These are phyloP conservation scores for Pisolithus tinctorius DNA, from an alignment of 768 basidiomycete species.

Conservation along the genomic window DNA sequence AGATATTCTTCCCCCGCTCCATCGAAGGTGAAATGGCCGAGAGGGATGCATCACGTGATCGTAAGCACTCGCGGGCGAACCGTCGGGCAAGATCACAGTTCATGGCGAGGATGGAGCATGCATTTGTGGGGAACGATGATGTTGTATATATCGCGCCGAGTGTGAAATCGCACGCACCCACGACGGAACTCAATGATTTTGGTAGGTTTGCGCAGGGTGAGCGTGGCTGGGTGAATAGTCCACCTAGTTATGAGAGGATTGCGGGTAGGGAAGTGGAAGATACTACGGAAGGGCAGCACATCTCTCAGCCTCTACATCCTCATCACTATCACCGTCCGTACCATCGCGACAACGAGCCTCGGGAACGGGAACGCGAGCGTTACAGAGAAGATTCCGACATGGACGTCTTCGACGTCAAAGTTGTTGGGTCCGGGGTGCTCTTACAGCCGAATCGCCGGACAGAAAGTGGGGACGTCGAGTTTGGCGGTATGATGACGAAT, in stretches of 20 bases:
- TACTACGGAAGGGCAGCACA: not conserved
- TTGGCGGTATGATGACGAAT: slow-evolving; percentile 17
- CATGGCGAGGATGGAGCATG: slow-evolving; percentile 12
- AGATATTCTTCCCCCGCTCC: slow-evolving; percentile 85
- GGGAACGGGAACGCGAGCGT: not conserved
- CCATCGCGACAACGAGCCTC: not conserved
- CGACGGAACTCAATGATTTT: not conserved
- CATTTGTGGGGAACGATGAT: not conserved
- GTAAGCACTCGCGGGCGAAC: not conserved
- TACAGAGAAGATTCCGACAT: slow-evolving; percentile 15
- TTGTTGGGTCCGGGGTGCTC: not conserved
- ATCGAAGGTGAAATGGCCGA: slow-evolving; percentile 57
- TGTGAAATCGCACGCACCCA: not conserved
- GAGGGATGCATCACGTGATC: slow-evolving; percentile 36
- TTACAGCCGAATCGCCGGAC: slow-evolving; percentile 23
- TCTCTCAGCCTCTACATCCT: not conserved
- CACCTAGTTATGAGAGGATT: slow-evolving; percentile 26
- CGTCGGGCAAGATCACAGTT: not conserved
- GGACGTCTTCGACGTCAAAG: slow-evolving; percentile 7
- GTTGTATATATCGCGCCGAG: not conserved
- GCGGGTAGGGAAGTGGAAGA: slow-evolving; percentile 11
- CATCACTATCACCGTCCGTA: not conserved
- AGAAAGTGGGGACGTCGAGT: slow-evolving; percentile 15
- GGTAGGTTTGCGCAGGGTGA: not conserved
- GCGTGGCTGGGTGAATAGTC: slow-evolving; percentile 13